Evolutionary conservation across 2,329 filamentous ascomycete species (phyloP).

Genomic region (Alternaria longipes): DNA sequence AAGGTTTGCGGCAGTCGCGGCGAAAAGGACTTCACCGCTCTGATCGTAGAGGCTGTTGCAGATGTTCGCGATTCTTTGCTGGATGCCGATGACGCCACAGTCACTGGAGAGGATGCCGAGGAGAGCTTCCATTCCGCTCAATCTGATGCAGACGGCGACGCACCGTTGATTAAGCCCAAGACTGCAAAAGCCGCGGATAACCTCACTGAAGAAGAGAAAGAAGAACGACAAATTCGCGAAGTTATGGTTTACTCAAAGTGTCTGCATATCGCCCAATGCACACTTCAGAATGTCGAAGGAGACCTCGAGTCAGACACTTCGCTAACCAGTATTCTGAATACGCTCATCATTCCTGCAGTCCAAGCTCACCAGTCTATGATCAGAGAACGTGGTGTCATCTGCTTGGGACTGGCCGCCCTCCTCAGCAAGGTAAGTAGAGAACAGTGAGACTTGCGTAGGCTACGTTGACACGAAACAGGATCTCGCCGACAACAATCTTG

Average conservation of each 20-base stretch:
- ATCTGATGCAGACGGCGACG: constrained; percentile 76
- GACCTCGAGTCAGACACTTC: constrained; percentile 89
- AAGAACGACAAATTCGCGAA: constrained; percentile 81
- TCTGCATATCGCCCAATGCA: constrained; percentile 95
- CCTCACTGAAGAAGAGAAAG: constrained; percentile 61
- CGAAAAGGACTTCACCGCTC: constrained; percentile 82
- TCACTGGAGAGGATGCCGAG: constrained; percentile 58
- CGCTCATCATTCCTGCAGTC: constrained; percentile 92
- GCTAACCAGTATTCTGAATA: constrained; percentile 97
- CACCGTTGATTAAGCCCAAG: constrained; percentile 60
- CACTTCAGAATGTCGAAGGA: constrained; percentile 91
- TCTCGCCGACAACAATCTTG: constrained; percentile 89
- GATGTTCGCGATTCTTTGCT: constrained; percentile 96
- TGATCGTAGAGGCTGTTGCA: constrained; percentile 91
- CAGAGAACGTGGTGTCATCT: constrained; percentile 87
- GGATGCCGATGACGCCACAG: constrained; percentile 68
- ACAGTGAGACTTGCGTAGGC: neutral
- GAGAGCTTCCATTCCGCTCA: constrained; percentile 94
- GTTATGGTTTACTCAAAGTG: constrained; percentile 99
- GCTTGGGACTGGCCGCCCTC: constrained; percentile 88
- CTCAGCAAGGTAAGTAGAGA: constrained; percentile 74
- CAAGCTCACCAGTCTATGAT: constrained; percentile 92
- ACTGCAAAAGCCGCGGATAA: constrained; percentile 47
- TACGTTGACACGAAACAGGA: constrained; percentile 59
- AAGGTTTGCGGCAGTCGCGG: constrained; percentile 83